These are phyloP conservation scores for Ricinus communis DNA, from an alignment of 345 rosid genomes.

Conservation along the genomic window DNA sequence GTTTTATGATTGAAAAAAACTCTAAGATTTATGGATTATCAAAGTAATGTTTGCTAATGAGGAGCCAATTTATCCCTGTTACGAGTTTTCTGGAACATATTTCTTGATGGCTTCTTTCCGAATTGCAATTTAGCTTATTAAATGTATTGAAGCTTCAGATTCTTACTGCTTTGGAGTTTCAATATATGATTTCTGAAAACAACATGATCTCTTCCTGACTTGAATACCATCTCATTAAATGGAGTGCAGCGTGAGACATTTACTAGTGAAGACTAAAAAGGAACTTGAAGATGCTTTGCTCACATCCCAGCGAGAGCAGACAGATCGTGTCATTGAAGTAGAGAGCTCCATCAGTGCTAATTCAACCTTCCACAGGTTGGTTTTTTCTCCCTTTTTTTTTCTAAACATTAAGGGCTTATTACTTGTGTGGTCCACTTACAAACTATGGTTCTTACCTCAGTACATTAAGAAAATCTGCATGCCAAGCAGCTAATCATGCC, in stretches of 20 bases:
- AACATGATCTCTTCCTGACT: background rate
- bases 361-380: slow-evolving; percentile 73
- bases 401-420: slow-evolving; percentile 6
- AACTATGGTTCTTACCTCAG: slow-evolving; percentile 40
- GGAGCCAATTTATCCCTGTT: background rate
- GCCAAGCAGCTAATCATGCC: slow-evolving; percentile 59
- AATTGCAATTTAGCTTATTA: background rate
- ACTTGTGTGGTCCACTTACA: slow-evolving; percentile 31
- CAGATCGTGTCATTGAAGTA: slow-evolving; percentile 78
- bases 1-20: background rate
- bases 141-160: background rate
- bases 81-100: background rate
- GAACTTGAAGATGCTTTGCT: slow-evolving; percentile 72
- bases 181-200: background rate
- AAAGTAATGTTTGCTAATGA: background rate
- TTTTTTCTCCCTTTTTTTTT: slow-evolving; percentile 15
- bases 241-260: slow-evolving; percentile 67
- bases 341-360: slow-evolving; percentile 72
- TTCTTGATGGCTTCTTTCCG: background rate
- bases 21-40: background rate
- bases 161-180: background rate
- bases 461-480: slow-evolving; percentile 54
- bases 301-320: slow-evolving; percentile 42
- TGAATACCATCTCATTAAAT: slow-evolving; percentile 5
- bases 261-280: slow-evolving; percentile 59